Conservation (phyloP, 139 green algal genomes). For the Chlamydomonas incerta region DNA sequence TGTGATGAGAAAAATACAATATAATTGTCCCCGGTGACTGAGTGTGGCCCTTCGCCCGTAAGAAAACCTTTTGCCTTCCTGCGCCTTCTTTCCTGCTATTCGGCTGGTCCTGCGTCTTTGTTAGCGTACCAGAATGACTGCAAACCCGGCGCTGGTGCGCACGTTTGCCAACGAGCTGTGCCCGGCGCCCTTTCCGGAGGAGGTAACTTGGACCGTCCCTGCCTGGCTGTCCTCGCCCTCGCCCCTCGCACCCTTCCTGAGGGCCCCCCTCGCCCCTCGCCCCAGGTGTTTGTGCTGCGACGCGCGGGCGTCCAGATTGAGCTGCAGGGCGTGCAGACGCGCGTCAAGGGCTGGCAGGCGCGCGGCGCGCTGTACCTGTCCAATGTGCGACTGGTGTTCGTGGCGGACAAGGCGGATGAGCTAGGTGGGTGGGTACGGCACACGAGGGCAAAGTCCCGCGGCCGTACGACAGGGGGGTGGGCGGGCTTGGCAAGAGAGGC, state of each 20-base stretch:
- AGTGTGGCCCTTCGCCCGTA: too few relatives aligned
- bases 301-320: conserved; percentile 70
- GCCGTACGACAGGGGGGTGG: too few relatives aligned
- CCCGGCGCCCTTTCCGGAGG: conserved; percentile 70
- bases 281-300: conserved; percentile 71
- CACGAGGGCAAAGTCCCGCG: neutral
- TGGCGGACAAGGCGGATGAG: conserved; percentile 74
- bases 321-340: conserved; percentile 70
- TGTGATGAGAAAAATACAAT: too few relatives aligned
- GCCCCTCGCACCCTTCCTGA: too few relatives aligned
- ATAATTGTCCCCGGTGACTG: too few relatives aligned
- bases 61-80: too few relatives aligned
- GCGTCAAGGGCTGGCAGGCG: conserved; percentile 72
- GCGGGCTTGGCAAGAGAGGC: too few relatives aligned
- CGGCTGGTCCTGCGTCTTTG: too few relatives aligned
- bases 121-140: conserved; percentile 76
- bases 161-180: conserved; percentile 35
- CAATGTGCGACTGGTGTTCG: conserved; percentile 85
- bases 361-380: conserved; percentile 66
- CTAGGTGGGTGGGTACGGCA: conserved; percentile 44
- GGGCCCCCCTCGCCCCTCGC: neutral
- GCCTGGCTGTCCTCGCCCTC: too few relatives aligned
- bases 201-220: neutral
- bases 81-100: too few relatives aligned
- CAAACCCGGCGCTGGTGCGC: conserved; percentile 77